These are phyloP conservation scores for Sicyos baderoa DNA, from an alignment of 306 rosid genomes.

Conservation along the genomic window DNA sequence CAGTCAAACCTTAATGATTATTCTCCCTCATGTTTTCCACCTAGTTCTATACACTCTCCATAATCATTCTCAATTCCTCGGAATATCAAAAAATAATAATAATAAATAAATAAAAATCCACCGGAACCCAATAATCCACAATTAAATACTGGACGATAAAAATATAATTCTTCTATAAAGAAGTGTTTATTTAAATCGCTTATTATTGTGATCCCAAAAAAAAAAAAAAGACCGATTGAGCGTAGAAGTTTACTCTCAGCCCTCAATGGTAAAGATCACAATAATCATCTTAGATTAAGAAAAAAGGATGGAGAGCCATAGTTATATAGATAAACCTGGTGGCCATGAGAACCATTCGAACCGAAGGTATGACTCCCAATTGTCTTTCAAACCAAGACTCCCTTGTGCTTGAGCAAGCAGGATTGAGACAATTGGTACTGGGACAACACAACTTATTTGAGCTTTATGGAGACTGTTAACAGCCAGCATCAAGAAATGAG, in stretches of 20 bases:
- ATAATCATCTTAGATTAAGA: neutral
- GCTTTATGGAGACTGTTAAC: slow-evolving; percentile 52
- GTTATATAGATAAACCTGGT: slow-evolving; percentile 48
- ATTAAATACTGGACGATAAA: neutral
- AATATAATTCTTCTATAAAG: no score
- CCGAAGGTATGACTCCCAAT: slow-evolving; percentile 60
- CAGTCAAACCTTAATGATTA: no score
- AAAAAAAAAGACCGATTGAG: neutral
- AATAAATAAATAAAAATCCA: no score
- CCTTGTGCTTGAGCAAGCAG: slow-evolving; percentile 83
- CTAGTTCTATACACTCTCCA: no score
- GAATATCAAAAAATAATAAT: no score
- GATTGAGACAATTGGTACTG: slow-evolving; percentile 57
- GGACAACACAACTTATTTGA: slow-evolving; percentile 36
- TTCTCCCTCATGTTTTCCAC: no score
- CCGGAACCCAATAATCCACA: neutral
- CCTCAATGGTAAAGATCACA: neutral
- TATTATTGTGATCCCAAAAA: no score
- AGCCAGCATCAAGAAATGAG: slow-evolving; percentile 43
- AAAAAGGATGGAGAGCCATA: neutral
- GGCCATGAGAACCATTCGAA: slow-evolving; percentile 86
- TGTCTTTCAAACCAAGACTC: slow-evolving; percentile 71
- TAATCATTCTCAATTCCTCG: no score
- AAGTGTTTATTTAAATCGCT: neutral
- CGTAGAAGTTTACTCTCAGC: neutral